Evolutionary conservation across 1,139 yeast genomes (phyloP), one percentile per base, ranked within the genome.

Genomic region (Pichia sp.): DNA sequence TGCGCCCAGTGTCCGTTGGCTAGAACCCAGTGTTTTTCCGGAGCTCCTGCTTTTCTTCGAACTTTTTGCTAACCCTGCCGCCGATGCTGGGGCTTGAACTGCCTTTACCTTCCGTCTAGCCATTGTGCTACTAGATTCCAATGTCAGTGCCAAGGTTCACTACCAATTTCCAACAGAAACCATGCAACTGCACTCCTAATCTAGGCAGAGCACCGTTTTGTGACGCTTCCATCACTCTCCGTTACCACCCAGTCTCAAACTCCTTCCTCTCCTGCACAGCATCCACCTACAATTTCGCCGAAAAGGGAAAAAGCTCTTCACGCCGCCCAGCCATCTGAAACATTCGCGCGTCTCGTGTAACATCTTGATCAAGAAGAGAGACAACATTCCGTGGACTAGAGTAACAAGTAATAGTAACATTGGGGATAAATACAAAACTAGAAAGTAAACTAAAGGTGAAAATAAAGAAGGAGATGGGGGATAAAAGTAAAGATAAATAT

Each of bases 31-130:
- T 13, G 36, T 32, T 10, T 8, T 32, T 32, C 36, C 36, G 13
- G 36, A 32, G 13, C 36, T 32, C 36, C 36, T 13, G 31, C 19
- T 26, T 10, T n/a, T 44, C 32, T 44, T 44, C 32, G 34, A 10
- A 23, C 47, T 44, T 15, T 44, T 44, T 10, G 32, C 41, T 7
- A 23, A 23, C 26, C 26, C 26, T 23, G 48, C 19, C 2, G 50
- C 48, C 15, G 36, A 32, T 13, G 36, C 36, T 10, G 36, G 13
- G 36, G 36, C 36, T 13, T 53, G 31, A 4, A 30, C 38, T 13
- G 57, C 55, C 23, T 49, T 50, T 43, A 57, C 59, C 46, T 64
- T 64, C 16, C 61, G 52, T 51, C 67, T 57, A 8, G 60, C 62
- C 63, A 60, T 60, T 46, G 36, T 10, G 16, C 32, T 19, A 11